Percentiles rank a stretch among this genome's conserved stretches.
Conservation (phyloP, 2,329 filamentous ascomycete species). For the Colletotrichum sp. region DNA sequence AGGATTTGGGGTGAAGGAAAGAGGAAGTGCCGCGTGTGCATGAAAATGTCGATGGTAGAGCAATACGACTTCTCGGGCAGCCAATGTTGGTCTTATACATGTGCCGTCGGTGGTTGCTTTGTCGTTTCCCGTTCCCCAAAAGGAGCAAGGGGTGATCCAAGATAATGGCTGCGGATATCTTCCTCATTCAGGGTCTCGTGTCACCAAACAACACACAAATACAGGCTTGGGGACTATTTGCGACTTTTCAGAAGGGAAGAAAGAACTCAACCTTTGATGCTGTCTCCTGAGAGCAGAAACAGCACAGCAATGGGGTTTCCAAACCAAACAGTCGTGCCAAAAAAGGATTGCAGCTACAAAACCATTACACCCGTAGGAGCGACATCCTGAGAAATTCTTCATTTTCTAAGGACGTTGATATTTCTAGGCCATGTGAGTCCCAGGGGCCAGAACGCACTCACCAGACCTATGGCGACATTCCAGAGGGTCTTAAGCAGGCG, state of each 20-base stretch:
- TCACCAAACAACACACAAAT: background rate
- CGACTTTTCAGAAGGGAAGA: background rate
- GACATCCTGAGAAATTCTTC: no score
- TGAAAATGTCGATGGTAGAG: background rate
- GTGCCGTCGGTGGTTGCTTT: background rate
- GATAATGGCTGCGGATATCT: background rate
- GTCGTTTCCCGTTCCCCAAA: background rate
- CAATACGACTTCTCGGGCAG: background rate
- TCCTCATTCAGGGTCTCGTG: background rate
- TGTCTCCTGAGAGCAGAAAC: background rate
- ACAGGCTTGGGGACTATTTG: background rate
- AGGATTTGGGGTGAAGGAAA: background rate
- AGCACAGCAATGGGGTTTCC: background rate
- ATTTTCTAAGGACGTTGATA: no score
- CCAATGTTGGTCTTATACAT: background rate
- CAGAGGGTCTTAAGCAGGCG: no score
- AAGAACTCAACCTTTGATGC: background rate
- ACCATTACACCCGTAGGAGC: no score
- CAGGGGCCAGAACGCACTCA: no score
- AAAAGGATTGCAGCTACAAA: no score
- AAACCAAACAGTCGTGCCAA: no score
- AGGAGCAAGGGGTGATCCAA: background rate
- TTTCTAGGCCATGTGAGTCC: no score
- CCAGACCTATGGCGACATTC: no score
- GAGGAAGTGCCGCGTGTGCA: background rate